Conservation (phyloP, 2,329 filamentous ascomycete species). For the Chaetomium sp. region DNA sequence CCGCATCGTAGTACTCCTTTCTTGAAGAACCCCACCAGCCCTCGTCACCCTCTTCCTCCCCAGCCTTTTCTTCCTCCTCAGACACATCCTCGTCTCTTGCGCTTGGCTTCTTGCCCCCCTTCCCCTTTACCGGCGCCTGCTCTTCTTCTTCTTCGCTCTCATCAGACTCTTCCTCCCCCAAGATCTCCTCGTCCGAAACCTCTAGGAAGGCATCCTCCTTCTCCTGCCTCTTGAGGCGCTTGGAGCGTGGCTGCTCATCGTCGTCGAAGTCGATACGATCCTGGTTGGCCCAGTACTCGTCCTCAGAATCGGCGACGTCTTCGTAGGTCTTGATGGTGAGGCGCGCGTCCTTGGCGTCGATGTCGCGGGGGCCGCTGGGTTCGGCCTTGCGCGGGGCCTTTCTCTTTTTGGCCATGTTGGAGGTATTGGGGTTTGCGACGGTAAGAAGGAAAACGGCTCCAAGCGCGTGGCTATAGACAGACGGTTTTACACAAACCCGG, state of each 20-base stretch:
- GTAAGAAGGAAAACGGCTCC: background rate
- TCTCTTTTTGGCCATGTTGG: conserved; percentile 66
- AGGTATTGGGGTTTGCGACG: no score
- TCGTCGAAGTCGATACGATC: conserved; percentile 77
- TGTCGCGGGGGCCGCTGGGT: conserved; percentile 55
- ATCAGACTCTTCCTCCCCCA: conserved; percentile 35
- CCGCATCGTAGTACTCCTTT: conserved; percentile 91
- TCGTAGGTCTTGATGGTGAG: conserved; percentile 68
- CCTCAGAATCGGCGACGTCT: conserved; percentile 90
- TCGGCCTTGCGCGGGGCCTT: conserved; percentile 62
- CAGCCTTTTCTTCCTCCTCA: conserved; percentile 57
- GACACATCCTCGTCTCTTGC: conserved; percentile 48
- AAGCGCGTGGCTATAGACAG: background rate
- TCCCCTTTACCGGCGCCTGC: conserved; percentile 34
- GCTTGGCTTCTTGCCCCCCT: conserved; percentile 33
- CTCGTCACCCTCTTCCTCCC: conserved; percentile 59
- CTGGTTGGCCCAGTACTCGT: conserved; percentile 85
- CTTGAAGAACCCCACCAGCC: conserved; percentile 86
- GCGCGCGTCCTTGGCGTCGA: conserved; percentile 61
- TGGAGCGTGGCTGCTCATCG: conserved; percentile 73
- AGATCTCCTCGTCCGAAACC: conserved; percentile 63
- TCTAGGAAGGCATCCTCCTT: conserved; percentile 67
- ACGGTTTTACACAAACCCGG: background rate
- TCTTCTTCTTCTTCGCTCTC: conserved; percentile 41
- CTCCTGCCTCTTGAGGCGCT: conserved; percentile 70